Evolutionary conservation across 2,329 filamentous ascomycete genomes (phyloP), one percentile per base, ranked within the genome.

Genomic region (Neofusicoccum kwambonambiense): DNA sequence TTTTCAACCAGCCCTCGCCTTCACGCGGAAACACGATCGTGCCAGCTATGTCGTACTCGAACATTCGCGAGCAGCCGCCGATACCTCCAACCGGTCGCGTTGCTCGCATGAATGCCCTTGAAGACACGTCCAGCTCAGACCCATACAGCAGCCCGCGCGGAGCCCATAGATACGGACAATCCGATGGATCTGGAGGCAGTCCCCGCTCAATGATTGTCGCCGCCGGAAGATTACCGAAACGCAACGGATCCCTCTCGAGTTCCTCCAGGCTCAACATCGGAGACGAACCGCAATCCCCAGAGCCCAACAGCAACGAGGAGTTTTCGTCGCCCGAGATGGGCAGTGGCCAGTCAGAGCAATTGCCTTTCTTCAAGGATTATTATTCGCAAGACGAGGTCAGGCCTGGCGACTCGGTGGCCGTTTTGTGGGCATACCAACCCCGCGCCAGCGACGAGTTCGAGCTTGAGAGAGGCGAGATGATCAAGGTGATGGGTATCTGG

Each of bases 401-500:
- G 72, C 91, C 94, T 0, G 90, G 91, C 64, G 93, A 98, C 72
- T 90, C 90, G 66, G 94, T 99, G 47, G 87, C 95, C 13, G 92
- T 93, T 2, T 85, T 99, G 13, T 99, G 95, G 95, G 94, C 95
- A 1, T 99, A 99, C 77, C 92, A 97, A 71, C 94, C 95, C 39
- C 90, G 95, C 39, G 95, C 95, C 4, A 87, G 89, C 35, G 95
- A 99, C 73, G 95, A 99, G 75, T 98, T 98, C 74, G 84, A 92
- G 44, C 83, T 99, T 42, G 95, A 98, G 72, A 88, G 95, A 65
- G 95, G 95, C 62, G 95, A 99, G 75, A 97, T 99, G 93, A 85
- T 99, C 73, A 98, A 97, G 80, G 89, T 99, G 13, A 90, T 98
- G 37, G 95, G 95, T 67, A 99, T 99, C 70, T 99, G 95, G 95